Evolutionary conservation across 768 basidiomycete genomes (phyloP), one percentile per base, ranked within the genome.

Genomic region (Mycena haematopus): DNA sequence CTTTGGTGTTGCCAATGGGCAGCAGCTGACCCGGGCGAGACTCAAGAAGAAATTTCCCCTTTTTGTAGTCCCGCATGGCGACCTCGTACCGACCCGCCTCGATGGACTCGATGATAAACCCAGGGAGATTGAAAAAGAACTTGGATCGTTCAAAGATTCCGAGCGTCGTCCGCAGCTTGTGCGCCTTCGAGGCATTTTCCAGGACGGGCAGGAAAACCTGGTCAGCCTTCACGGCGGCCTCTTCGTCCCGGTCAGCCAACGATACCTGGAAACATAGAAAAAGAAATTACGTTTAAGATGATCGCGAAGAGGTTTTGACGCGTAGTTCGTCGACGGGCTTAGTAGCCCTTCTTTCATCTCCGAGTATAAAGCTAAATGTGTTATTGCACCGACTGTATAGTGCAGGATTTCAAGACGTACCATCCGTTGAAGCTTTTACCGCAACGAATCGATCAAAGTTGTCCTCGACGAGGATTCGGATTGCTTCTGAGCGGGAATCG

Each of bases 51-150:
- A 91, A 89, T 66, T 95, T 93, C 22, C 96, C 97, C 74, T 97
- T 98, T 78, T 96, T 96, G 80, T 99, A 99, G 68, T 97, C 95
- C 21, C 95, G 86, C 71, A 99, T 80, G 0, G 96, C 96, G 35
- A 90, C 86, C 60, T 99, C 97, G 73, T 96, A 99, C 56, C 92
- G 91, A 15, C 95, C 94, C 60, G 90, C 90, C 73, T 96, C 91
- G 55, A 99, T 91, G 19, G 85, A 90, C 72, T 96, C 96, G 24
- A 92, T 83, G 24, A 99, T 86, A 49, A 90, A 89, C 31, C 91
- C 90, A 0, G 97, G 96, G n/a, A 99, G 83, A 70, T 96, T 98
- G 84, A 99, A 99, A 76, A 99, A 93, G 83, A 98, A 99, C 70
- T 96, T 96, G 53, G 93, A 96, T 45, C 95, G 85, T 68, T 99